Conservation (phyloP, 2,329 filamentous ascomycete species). For the Neocatenulostroma microsporum region DNA sequence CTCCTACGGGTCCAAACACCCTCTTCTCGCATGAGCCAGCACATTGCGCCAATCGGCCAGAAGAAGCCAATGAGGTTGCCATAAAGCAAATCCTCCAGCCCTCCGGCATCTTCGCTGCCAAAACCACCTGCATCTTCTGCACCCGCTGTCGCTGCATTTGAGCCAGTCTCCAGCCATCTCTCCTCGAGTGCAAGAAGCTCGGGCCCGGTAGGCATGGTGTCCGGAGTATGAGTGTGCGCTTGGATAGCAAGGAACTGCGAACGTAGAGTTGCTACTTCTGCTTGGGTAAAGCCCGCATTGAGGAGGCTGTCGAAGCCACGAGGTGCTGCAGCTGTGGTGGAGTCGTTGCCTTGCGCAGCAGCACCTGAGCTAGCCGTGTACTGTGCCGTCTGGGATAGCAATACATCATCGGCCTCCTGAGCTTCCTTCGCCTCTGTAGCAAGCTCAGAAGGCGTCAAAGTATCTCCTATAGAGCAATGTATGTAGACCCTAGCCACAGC, state of each 20-base stretch:
- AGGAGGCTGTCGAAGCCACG: constrained; percentile 85
- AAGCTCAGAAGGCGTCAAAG: constrained; percentile 62
- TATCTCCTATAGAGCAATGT: constrained; percentile 81
- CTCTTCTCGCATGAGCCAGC: constrained; percentile 79
- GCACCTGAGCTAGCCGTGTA: too few species aligned
- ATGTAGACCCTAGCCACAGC: constrained; percentile 62
- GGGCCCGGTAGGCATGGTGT: constrained; percentile 75
- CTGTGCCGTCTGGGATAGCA: constrained; percentile 23
- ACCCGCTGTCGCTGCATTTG: constrained; percentile 27
- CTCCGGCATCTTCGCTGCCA: constrained; percentile 50
- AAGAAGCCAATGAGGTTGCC: constrained; percentile 91
- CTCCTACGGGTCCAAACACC: constrained; percentile 79
- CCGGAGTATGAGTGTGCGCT: constrained; percentile 71
- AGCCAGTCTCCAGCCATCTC: constrained; percentile 68
- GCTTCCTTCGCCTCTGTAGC: constrained; percentile 52
- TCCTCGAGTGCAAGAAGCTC: constrained; percentile 75
- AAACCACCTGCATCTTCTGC: constrained; percentile 37
- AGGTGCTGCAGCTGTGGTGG: constrained; percentile 49
- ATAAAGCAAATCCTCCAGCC: constrained; percentile 77
- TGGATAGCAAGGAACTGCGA: constrained; percentile 86
- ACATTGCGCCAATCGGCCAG: constrained; percentile 79
- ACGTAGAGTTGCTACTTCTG: constrained; percentile 76
- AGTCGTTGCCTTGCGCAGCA: constrained; percentile 1
- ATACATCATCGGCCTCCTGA: constrained; percentile 32
- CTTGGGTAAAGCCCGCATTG: constrained; percentile 67